Conservation (phyloP, 352 stramenopile species). For the Globisporangium middletonii region DNA sequence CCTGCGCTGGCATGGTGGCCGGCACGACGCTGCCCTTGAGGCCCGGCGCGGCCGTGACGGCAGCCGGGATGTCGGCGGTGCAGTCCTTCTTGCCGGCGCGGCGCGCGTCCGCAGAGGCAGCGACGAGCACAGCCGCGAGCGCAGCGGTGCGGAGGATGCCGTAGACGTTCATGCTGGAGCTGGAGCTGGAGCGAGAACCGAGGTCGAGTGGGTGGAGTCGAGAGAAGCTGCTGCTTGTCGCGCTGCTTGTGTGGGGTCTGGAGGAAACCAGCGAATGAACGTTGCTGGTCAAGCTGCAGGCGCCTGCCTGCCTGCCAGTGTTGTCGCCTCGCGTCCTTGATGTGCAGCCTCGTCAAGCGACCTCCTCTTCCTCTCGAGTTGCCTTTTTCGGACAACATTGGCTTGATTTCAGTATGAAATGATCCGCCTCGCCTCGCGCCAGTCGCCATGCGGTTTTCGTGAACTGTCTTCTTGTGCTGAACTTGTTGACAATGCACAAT, state of each 20-base stretch:
- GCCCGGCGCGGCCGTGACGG: background rate
- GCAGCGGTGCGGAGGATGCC: slow-evolving; percentile 11
- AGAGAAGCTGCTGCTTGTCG: background rate
- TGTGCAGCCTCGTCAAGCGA: no score
- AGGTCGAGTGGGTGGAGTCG: background rate
- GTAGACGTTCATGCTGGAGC: slow-evolving; percentile 15
- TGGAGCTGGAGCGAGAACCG: background rate
- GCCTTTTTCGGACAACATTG: background rate
- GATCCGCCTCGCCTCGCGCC: background rate
- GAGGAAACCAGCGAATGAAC: slow-evolving; percentile 9
- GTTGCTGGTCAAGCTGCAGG: background rate
- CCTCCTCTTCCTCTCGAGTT: no score
- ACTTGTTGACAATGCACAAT: no score
- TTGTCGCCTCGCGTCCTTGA: background rate
- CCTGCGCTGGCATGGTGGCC: slow-evolving; percentile 1
- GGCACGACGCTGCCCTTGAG: slow-evolving; percentile 3
- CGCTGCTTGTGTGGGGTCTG: slow-evolving; percentile 1
- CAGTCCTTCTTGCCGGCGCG: slow-evolving; percentile 9
- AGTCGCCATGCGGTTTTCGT: no score
- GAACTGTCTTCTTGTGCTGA: no score
- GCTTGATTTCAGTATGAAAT: background rate
- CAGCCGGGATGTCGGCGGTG: slow-evolving; percentile 1
- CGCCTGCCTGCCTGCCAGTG: background rate
- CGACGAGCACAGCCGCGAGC: slow-evolving; percentile 14
- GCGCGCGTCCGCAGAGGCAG: slow-evolving; percentile 5